Percentiles rank a stretch among this genome's conserved stretches.
Evolutionary conservation across 2,329 filamentous ascomycete species (phyloP).

Genomic region (Calonectria ilicicola): DNA sequence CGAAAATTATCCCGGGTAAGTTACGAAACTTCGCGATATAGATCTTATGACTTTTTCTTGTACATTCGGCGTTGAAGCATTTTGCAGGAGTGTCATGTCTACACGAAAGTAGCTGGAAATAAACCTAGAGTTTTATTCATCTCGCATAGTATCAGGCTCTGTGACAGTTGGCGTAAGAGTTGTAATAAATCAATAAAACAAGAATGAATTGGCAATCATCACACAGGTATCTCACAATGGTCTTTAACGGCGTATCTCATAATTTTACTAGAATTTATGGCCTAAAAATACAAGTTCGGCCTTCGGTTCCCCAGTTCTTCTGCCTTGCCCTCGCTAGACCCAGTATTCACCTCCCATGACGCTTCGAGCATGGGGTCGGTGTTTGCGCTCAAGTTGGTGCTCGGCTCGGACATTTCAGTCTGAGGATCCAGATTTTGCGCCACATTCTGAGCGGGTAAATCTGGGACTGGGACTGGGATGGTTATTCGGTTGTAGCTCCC

Average conservation of each 20-base stretch:
- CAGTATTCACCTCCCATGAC: constrained; percentile 2
- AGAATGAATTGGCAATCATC: not conserved
- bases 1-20: no score
- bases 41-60: not conserved
- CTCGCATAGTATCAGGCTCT: not conserved
- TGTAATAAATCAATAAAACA: not conserved
- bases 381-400: not conserved
- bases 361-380: constrained; percentile 7
- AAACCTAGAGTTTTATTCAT: not conserved
- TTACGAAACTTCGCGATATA: not conserved
- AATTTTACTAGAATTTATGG: not conserved
- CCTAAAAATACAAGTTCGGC: constrained; percentile 38
- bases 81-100: not conserved
- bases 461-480: not conserved
- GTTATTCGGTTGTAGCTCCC: not conserved
- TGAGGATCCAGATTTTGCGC: not conserved
- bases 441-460: not conserved
- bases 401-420: not conserved
- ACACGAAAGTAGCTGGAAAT: not conserved
- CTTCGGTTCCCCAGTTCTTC: constrained; percentile 27
- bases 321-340: constrained; percentile 26
- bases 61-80: not conserved
- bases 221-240: not conserved
- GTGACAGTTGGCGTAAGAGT: not conserved
- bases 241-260: not conserved